Percentiles rank a stretch among this genome's conserved stretches.
phyloP scores from a whole-genome alignment of 116 monocot species.

The Phalaenopsis hybrid region DNA sequence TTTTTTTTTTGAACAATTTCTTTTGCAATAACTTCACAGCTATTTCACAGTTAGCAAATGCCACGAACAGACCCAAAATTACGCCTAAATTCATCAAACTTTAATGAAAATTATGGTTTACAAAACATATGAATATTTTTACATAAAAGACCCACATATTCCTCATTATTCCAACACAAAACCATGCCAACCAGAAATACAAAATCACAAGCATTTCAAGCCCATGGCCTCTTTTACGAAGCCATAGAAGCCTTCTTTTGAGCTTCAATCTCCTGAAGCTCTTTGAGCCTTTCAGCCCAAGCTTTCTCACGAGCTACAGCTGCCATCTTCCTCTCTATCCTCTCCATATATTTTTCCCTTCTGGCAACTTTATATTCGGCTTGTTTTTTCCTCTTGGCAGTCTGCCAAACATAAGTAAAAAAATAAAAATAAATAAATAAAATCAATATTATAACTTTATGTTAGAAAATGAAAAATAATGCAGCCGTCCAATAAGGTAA shows the following conservation, averaged over 20 bases:
- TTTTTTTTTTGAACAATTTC: too few species aligned
- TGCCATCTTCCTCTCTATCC: constrained; percentile 93
- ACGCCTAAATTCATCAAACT: too few species aligned
- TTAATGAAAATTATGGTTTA: too few species aligned
- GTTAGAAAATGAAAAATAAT: neutral
- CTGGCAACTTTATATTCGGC: constrained; percentile 49
- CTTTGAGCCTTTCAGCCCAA: constrained; percentile 65
- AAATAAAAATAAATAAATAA: neutral
- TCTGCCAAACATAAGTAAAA: constrained; percentile 21
- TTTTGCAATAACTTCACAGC: too few species aligned
- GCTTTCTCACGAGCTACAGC: constrained; percentile 83
- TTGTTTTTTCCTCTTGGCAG: constrained; percentile 78
- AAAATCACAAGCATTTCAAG: neutral
- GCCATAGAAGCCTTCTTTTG: constrained; percentile 55
- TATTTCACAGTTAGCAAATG: neutral
- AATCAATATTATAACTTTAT: neutral
- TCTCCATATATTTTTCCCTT: constrained; percentile 59
- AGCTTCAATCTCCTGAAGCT: constrained; percentile 61
- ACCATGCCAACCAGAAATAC: neutral
- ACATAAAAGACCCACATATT: too few species aligned
- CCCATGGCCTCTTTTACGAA: constrained; percentile 6
- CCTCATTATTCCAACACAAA: neutral
- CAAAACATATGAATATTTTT: too few species aligned
- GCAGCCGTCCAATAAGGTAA: neutral
- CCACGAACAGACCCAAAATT: too few species aligned